These are phyloP conservation scores for Solanum hybrid DNA, from an alignment of 305 asterid species.

Conservation along the genomic window DNA sequence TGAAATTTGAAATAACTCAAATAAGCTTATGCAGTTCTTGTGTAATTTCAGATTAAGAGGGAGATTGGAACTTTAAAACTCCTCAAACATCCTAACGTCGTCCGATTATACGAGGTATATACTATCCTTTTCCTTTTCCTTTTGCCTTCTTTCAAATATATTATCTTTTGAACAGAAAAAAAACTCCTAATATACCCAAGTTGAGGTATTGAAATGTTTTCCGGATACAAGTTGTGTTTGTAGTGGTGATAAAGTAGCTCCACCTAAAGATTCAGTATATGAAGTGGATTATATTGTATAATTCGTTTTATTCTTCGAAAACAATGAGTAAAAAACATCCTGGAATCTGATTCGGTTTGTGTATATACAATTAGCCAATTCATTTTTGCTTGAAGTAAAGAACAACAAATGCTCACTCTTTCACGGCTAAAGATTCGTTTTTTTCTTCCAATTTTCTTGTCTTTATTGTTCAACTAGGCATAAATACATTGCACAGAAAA, in stretches of 20 bases:
- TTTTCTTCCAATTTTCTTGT: neutral
- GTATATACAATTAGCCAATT: neutral
- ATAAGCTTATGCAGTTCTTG: neutral
- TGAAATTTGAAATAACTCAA: neutral
- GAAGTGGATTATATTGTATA: neutral
- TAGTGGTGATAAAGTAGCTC: neutral
- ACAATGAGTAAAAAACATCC: neutral
- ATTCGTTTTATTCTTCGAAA: neutral
- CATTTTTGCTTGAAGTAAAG: neutral
- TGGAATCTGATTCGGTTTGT: neutral
- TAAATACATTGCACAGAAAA: neutral
- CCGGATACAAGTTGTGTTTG: neutral
- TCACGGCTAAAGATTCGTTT: neutral
- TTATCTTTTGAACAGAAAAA: neutral
- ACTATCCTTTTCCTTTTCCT: neutral
- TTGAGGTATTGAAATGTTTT: neutral
- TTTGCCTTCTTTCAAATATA: neutral
- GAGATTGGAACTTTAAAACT: conserved; percentile 88
- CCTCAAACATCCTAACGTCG: conserved; percentile 91
- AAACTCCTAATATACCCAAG: neutral
- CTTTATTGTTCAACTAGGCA: neutral
- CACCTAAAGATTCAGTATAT: neutral
- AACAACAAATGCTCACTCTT: neutral
- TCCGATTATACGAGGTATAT: conserved; percentile 70
- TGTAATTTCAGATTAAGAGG: conserved; percentile 67